These are phyloP conservation scores for Ganoderma sp. DNA, from an alignment of 1,284 basidiomycete species.

Conservation along the genomic window DNA sequence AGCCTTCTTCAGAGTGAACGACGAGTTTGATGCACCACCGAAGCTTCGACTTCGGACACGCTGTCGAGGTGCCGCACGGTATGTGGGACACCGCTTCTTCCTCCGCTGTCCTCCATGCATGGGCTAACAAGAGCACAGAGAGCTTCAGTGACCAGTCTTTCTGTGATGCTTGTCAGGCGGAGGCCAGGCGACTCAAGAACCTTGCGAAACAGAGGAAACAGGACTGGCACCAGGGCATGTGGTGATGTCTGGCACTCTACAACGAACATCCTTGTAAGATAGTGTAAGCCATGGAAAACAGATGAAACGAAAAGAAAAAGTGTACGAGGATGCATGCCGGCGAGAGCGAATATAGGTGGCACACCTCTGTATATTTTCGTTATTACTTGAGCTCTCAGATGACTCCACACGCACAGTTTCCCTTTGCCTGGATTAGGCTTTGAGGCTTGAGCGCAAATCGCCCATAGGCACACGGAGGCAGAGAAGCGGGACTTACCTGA, in stretches of 20 bases:
- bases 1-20: not conserved
- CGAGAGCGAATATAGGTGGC: not conserved
- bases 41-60: not conserved
- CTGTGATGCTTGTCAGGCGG: not conserved
- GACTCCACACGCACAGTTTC: conserved; percentile 17
- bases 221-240: not conserved
- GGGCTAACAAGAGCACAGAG: not conserved
- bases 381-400: conserved; percentile 16
- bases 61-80: not conserved
- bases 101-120: not conserved
- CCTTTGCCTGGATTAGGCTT: conserved; percentile 16
- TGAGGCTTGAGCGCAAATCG: too few relatives aligned
- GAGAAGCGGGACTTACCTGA: too few relatives aligned
- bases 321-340: not conserved
- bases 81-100: not conserved
- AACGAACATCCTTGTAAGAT: not conserved
- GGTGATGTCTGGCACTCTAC: not conserved
- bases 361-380: not conserved
- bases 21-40: not conserved
- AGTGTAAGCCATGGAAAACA: not conserved
- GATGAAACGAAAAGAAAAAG: not conserved
- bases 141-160: not conserved
- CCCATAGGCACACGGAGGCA: too few relatives aligned
- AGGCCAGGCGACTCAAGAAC: not conserved
- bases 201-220: not conserved